Percentiles rank a stretch among this genome's conserved stretches.
These are phyloP conservation scores for Globisporangium orthogonon DNA, from an alignment of 352 stramenopile species.

Conservation along the genomic window DNA sequence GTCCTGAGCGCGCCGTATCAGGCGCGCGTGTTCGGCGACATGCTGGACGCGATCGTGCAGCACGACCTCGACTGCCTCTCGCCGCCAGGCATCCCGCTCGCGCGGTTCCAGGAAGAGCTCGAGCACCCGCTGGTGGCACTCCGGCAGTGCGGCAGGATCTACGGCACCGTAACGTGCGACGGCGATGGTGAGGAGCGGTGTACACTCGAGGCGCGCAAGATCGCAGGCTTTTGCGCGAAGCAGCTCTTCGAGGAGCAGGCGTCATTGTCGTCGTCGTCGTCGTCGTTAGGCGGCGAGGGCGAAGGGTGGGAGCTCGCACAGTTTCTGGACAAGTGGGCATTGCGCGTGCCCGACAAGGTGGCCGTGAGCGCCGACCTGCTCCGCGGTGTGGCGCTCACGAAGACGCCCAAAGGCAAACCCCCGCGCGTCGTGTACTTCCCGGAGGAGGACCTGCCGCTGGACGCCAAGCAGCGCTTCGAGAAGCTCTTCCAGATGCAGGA, in stretches of 20 bases:
- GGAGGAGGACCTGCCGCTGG: slow-evolving; percentile 52
- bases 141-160: slow-evolving; percentile 66
- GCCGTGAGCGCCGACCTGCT: slow-evolving; percentile 60
- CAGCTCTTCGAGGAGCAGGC: slow-evolving; percentile 65
- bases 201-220: slow-evolving; percentile 46
- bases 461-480: slow-evolving; percentile 73
- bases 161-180: slow-evolving; percentile 24
- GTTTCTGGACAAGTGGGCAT: slow-evolving; percentile 83
- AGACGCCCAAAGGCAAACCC: slow-evolving; percentile 31
- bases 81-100: slow-evolving; percentile 31
- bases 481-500: slow-evolving; percentile 73
- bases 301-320: slow-evolving; percentile 44
- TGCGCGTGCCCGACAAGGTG: slow-evolving; percentile 65
- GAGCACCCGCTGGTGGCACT: slow-evolving; percentile 49
- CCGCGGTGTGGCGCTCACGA: slow-evolving; percentile 49
- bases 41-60: slow-evolving; percentile 69
- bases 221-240: slow-evolving; percentile 67
- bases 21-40: slow-evolving; percentile 51
- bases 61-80: slow-evolving; percentile 56
- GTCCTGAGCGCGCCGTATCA: slow-evolving; percentile 56
- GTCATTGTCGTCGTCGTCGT: slow-evolving; percentile 16
- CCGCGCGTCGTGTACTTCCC: slow-evolving; percentile 58
- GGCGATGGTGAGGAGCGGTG: slow-evolving; percentile 24
- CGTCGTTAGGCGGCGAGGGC: slow-evolving; percentile 17
- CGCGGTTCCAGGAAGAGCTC: slow-evolving; percentile 24